These are phyloP conservation scores for Penicillium sp. DNA, from an alignment of 2,329 filamentous ascomycete genomes.

Conservation along the genomic window DNA sequence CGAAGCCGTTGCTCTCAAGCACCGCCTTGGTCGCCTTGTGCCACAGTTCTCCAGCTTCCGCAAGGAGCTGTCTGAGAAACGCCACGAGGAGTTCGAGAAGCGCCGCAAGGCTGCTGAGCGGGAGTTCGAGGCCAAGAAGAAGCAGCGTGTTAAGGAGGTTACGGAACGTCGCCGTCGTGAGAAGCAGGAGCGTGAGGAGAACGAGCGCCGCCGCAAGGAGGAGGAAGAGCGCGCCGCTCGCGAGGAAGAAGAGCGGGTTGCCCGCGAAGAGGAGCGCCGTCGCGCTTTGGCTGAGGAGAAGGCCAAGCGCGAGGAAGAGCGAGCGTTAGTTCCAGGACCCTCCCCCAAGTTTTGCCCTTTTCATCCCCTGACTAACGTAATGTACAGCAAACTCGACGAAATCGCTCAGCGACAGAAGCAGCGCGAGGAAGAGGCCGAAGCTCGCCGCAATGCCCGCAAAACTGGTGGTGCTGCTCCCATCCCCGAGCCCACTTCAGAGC, in stretches of 20 bases:
- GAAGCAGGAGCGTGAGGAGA: constrained; percentile 77
- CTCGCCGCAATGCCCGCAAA: constrained; percentile 63
- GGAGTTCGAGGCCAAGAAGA: constrained; percentile 88
- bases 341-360: not conserved
- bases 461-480: constrained; percentile 42
- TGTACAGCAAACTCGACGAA: constrained; percentile 55
- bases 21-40: constrained; percentile 79
- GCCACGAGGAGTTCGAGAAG: constrained; percentile 93
- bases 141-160: constrained; percentile 78
- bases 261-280: constrained; percentile 72
- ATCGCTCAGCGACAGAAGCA: constrained; percentile 62
- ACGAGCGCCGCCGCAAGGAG: constrained; percentile 69
- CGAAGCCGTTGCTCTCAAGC: constrained; percentile 87
- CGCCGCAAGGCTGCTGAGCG: constrained; percentile 84
- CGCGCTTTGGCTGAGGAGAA: constrained; percentile 68
- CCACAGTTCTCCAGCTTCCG: constrained; percentile 80
- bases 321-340: constrained; percentile 44
- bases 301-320: constrained; percentile 52
- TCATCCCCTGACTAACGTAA: constrained; percentile 29
- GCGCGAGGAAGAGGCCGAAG: constrained; percentile 82
- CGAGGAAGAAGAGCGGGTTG: constrained; percentile 81
- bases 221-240: constrained; percentile 74
- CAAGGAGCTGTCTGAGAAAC: constrained; percentile 72
- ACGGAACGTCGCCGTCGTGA: constrained; percentile 77
- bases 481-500: constrained; percentile 21